Evolutionary conservation across 202 grass and related monocot species (phyloP).

Genomic region (Brachypodium distachyon): DNA sequence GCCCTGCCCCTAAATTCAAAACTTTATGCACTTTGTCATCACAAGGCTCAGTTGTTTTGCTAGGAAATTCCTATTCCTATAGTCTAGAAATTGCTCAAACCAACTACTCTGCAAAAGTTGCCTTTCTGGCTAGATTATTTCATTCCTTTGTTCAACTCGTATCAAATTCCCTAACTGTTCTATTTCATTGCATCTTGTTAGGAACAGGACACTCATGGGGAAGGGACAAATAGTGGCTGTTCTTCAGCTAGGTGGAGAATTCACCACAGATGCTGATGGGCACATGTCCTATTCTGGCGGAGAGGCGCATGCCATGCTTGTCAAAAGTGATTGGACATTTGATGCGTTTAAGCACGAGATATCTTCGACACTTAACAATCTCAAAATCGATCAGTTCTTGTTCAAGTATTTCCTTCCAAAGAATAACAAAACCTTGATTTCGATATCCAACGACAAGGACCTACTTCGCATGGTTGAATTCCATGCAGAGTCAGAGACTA

Average conservation of each 20-base stretch:
- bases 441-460: conserved; percentile 97
- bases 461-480: conserved; percentile 86
- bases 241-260: conserved; percentile 84
- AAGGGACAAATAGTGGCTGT: conserved; percentile 69
- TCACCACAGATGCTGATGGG: conserved; percentile 64
- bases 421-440: conserved; percentile 83
- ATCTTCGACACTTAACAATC: conserved; percentile 74
- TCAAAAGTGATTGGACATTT: conserved; percentile 72
- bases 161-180: neutral
- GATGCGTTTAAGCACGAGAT: conserved; percentile 69
- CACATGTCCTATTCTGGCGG: conserved; percentile 83
- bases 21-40: neutral
- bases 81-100: neutral
- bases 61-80: neutral
- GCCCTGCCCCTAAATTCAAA: neutral
- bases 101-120: neutral
- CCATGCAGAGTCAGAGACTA: conserved; percentile 81
- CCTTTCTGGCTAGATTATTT: neutral
- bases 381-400: conserved; percentile 42
- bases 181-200: neutral
- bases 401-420: conserved; percentile 98
- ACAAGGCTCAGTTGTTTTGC: neutral
- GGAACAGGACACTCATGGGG: conserved; percentile 20
- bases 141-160: neutral
- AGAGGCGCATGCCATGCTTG: conserved; percentile 88